Evolutionary conservation across 352 stramenopile genomes (phyloP).

Genomic region (Plasmopara viticola): DNA sequence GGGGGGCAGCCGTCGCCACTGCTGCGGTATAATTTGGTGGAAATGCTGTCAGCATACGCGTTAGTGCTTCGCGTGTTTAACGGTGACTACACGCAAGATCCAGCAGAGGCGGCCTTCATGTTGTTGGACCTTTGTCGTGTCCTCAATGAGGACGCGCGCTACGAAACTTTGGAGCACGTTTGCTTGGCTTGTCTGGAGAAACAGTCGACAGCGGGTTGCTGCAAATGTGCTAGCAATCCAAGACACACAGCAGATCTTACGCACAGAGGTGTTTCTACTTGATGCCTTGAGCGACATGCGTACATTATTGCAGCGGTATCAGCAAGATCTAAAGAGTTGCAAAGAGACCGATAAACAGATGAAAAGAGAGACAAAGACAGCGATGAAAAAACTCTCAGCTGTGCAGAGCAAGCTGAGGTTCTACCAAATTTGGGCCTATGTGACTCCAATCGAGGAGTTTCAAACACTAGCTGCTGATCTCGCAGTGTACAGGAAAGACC

Average conservation of each 20-base stretch:
- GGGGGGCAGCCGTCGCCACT: conserved; percentile 28
- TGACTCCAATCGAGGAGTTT: conserved; percentile 18
- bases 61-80: conserved; percentile 72
- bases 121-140: conserved; percentile 48
- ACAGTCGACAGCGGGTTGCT: conserved; percentile 10
- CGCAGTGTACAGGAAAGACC: conserved; percentile 16
- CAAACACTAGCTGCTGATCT: conserved; percentile 20
- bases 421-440: conserved; percentile 45
- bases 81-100: conserved; percentile 62
- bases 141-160: conserved; percentile 39
- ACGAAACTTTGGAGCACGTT: conserved; percentile 41
- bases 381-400: conserved; percentile 21
- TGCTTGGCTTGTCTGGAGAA: conserved; percentile 35
- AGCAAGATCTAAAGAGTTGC: conserved; percentile 17
- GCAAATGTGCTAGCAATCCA: conserved; percentile 30
- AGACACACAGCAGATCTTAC: conserved; percentile 40
- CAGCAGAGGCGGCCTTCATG: conserved; percentile 33
- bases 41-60: conserved; percentile 65
- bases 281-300: conserved; percentile 56
- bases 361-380: conserved; percentile 18
- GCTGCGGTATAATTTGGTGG: conserved; percentile 54
- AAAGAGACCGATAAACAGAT: conserved; percentile 16
- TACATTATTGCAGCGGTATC: conserved; percentile 32
- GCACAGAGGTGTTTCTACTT: conserved; percentile 43
- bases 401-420: conserved; percentile 57